Conservation (phyloP, 306 rosid genomes). For the Vigna trinervia region DNA sequence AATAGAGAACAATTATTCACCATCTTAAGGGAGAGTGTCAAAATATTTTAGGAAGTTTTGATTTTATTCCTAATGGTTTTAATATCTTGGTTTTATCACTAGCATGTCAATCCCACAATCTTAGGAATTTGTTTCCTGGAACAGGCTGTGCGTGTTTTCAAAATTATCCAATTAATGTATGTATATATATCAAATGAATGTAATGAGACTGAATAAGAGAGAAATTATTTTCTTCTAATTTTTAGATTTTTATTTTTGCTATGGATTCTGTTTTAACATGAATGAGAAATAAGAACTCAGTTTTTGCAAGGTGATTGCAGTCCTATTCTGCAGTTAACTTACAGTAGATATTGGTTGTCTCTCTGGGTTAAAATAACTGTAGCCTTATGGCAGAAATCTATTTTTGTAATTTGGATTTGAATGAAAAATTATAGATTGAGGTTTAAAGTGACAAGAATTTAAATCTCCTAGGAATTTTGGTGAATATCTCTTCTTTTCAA, state of each 20-base stretch:
- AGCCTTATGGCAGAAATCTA: neutral
- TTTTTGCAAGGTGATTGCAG: neutral
- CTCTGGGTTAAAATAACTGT: neutral
- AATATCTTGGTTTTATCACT: too few relatives aligned
- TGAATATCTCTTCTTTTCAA: slow-evolving; percentile 5
- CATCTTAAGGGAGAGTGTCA: too few relatives aligned
- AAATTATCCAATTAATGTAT: too few relatives aligned
- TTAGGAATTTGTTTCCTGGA: too few relatives aligned
- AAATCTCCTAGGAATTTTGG: neutral
- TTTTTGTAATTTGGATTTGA: slow-evolving; percentile 17
- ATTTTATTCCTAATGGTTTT: too few relatives aligned
- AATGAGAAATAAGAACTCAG: neutral
- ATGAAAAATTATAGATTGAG: neutral
- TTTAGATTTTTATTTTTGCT: neutral
- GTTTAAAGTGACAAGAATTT: slow-evolving; percentile 9
- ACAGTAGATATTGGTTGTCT: neutral
- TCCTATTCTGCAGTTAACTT: slow-evolving; percentile 23
- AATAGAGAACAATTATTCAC: too few relatives aligned
- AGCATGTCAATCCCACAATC: too few relatives aligned
- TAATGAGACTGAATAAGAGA: too few relatives aligned
- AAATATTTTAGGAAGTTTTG: too few relatives aligned
- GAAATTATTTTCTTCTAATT: too few relatives aligned
- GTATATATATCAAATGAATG: too few relatives aligned
- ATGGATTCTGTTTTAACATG: neutral
- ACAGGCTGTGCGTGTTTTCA: too few relatives aligned